Base-by-base conservation (phyloP, 345 rosid genomes). In the Eucalyptus cloeziana region DNA sequence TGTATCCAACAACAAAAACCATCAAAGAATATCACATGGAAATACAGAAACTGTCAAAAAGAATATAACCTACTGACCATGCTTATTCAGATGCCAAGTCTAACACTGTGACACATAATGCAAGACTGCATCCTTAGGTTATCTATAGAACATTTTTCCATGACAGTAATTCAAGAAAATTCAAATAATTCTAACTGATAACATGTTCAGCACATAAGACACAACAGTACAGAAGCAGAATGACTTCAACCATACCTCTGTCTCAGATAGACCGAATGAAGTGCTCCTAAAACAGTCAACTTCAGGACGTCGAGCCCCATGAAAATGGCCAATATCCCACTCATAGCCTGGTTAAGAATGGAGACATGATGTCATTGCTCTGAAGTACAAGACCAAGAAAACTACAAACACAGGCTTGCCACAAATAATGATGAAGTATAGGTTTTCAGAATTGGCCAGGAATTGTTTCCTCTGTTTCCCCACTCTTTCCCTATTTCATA, bases 251-350 rank as follows among this genome's bases (percentile, higher is more conserved):
- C 86, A 89, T 92, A 96, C 99, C 97, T 94, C 92, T 62, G 91
- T 91, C 85, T 93, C 86, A 86, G 97, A 92, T 86, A 91, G 91
- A 87, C 98, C 99, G 88, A 95, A 95, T 21, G 98, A 93, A 60
- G 98, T 96, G 91, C 95, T 96, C 89, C 99, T 94, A 91, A 97
- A 97, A 92, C 99, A 95, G 89, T 97, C 98, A 89, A 95, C 97
- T 90, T 96, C 95, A 86, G 99, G 99, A 90, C 99, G 96, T 87
- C 31, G 93, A 51, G 96, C 97, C 56, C 95, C 96, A 71, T 27
- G 91, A 89, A 96, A 97, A 91, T 97, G 98, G 91, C 99, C 99
- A 94, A 97, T 93, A 92, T 97, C 99, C 99, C 99, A 96, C 87
- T 97, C 99, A 91, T 96, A 97, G 88, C 98, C 99, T 97, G 94